Conservation (phyloP, 345 rosid genomes). For the Raphanus sativus region DNA sequence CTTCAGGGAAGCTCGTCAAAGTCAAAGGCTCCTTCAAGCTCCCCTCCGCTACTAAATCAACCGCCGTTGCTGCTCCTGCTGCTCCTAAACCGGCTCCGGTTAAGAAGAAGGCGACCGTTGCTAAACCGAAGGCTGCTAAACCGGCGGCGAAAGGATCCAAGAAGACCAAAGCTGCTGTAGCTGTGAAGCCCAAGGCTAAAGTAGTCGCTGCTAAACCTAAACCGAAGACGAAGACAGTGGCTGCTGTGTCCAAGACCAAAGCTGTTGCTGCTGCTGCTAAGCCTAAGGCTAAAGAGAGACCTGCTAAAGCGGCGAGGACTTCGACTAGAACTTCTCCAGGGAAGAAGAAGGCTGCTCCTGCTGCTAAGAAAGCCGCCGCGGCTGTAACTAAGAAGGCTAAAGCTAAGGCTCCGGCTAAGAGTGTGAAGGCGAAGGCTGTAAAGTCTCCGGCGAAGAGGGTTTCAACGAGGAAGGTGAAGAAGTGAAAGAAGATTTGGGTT, state of each 20-base stretch:
- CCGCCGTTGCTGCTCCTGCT: not conserved
- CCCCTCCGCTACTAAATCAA: slow-evolving; percentile 44
- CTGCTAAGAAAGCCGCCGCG: slow-evolving; percentile 46
- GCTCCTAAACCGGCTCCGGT: slow-evolving; percentile 33
- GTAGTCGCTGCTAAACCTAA: slow-evolving; percentile 33
- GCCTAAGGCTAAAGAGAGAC: slow-evolving; percentile 57
- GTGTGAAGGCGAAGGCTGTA: slow-evolving; percentile 48
- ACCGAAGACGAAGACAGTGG: slow-evolving; percentile 18
- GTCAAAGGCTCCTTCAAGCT: slow-evolving; percentile 77
- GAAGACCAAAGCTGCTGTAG: not conserved
- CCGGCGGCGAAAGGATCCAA: slow-evolving; percentile 24
- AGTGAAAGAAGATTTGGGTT: slow-evolving; percentile 23
- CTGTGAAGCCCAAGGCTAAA: slow-evolving; percentile 28
- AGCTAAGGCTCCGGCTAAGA: slow-evolving; percentile 48
- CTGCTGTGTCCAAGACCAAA: slow-evolving; percentile 42
- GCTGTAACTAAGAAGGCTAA: slow-evolving; percentile 38
- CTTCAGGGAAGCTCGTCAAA: slow-evolving; percentile 62
- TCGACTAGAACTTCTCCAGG: slow-evolving; percentile 68
- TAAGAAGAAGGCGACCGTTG: slow-evolving; percentile 33
- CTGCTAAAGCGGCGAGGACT: slow-evolving; percentile 63
- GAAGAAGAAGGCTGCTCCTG: slow-evolving; percentile 47
- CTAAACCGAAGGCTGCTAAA: slow-evolving; percentile 42
- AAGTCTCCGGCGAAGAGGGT: slow-evolving; percentile 63
- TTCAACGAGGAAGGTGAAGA: slow-evolving; percentile 46
- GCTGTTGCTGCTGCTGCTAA: slow-evolving; percentile 45